Conservation (phyloP, 495 filamentous ascomycete genomes). For the Podospora pseudopauciseta region DNA sequence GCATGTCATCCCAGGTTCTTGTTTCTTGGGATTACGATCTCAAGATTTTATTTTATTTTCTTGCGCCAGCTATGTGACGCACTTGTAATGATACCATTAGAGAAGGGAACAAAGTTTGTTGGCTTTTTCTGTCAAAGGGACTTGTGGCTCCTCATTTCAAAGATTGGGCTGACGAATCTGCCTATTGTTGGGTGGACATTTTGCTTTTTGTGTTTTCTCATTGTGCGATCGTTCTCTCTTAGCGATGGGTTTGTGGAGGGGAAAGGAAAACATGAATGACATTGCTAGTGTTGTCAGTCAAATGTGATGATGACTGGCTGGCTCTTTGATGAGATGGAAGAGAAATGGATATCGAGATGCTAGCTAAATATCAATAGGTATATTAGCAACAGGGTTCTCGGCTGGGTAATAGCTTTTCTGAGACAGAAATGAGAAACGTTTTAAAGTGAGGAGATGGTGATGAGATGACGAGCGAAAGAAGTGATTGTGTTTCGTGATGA, state of each 20-base stretch:
- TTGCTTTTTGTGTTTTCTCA: neutral
- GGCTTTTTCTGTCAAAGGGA: neutral
- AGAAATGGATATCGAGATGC: no score
- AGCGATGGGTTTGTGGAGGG: neutral
- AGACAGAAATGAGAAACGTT: no score
- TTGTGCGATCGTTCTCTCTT: neutral
- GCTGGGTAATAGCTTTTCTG: no score
- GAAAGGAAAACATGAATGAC: neutral
- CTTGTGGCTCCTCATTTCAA: neutral
- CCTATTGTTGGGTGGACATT: neutral
- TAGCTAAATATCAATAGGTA: no score
- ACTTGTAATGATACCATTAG: constrained; percentile 35
- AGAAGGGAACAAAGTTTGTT: constrained; percentile 12
- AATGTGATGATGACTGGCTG: neutral
- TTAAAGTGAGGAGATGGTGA: no score
- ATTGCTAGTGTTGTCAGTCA: neutral
- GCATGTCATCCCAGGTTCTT: neutral
- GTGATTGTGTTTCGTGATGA: no score
- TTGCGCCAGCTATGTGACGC: constrained; percentile 13
- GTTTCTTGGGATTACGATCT: neutral
- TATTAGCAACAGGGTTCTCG: no score
- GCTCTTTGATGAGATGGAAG: no score
- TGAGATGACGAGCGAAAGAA: no score
- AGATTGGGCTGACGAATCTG: neutral
- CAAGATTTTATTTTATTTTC: neutral